A percentile compares a stretch with the other conserved stretches of the same genome.
Evolutionary conservation across 1,139 yeast species (phyloP).

Genomic region (Saccharomyces uvarum): DNA sequence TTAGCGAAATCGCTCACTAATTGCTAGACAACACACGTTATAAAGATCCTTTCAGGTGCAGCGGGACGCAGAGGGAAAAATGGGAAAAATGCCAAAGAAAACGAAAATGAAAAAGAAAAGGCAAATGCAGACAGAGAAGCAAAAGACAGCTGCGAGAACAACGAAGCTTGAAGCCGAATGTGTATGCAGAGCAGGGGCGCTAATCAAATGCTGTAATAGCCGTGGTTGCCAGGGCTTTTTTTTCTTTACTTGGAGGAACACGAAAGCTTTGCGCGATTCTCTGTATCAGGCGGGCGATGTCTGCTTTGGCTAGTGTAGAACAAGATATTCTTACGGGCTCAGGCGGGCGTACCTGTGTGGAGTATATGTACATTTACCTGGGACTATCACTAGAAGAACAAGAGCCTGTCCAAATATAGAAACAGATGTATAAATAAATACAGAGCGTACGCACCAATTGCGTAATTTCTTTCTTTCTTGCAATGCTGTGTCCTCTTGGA

Average conservation of each 20-base stretch:
- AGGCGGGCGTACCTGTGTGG: not conserved
- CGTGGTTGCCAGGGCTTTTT: not conserved
- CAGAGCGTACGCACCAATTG: not conserved
- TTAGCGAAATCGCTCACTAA: not conserved
- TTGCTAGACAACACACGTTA: not conserved
- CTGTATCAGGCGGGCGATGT: not conserved
- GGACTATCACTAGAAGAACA: not conserved
- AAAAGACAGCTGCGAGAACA: not conserved
- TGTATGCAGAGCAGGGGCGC: not conserved
- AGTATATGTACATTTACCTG: not conserved
- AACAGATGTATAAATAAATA: not conserved
- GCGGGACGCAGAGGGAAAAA: constrained; percentile 1
- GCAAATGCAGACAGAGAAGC: not conserved
- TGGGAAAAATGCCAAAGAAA: not conserved
- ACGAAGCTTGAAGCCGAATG: not conserved
- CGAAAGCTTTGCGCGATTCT: not conserved
- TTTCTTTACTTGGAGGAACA: not conserved
- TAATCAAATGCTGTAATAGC: not conserved
- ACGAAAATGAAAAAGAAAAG: not conserved
- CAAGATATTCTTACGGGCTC: not conserved
- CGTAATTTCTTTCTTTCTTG: not conserved
- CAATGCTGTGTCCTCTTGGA: not conserved
- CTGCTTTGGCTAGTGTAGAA: not conserved
- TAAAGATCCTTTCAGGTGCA: constrained; percentile 1
- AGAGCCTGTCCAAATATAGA: not conserved